A percentile compares a stretch with the other conserved stretches of the same genome.
These are phyloP conservation scores for Inga laurina DNA, from an alignment of 306 rosid species.

Conservation along the genomic window DNA sequence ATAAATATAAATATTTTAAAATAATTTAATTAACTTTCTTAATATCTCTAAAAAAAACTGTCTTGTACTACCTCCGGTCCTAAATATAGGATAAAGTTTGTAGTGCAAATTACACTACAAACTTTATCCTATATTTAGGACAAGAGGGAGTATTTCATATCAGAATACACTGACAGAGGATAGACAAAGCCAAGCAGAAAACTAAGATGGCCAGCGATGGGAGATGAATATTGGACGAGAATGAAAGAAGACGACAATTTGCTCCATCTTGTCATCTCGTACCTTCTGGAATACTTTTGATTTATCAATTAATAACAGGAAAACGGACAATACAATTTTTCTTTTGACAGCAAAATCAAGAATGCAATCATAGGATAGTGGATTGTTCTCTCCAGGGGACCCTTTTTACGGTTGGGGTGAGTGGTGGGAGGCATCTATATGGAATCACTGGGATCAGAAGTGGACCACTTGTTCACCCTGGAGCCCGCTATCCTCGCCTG, in stretches of 20 bases:
- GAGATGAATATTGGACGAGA: not conserved
- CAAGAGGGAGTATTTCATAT: no score
- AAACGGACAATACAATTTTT: no score
- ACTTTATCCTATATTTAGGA: no score
- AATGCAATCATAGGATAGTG: not conserved
- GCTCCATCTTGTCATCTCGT: not conserved
- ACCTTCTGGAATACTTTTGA: not conserved
- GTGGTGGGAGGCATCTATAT: not conserved
- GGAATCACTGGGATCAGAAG: slow-evolving; percentile 12
- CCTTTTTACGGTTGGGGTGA: not conserved
- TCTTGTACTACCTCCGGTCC: no score
- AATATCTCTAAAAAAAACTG: no score
- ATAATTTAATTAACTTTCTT: no score
- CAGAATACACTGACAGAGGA: no score
- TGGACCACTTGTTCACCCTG: slow-evolving; percentile 50
- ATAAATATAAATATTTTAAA: no score
- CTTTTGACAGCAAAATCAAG: not conserved
- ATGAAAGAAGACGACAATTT: not conserved
- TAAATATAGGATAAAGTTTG: no score
- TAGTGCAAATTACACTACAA: no score
- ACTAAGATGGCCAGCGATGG: not conserved
- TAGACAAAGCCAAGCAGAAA: not conserved
- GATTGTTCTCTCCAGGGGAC: not conserved
- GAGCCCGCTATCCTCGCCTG: slow-evolving; percentile 53
- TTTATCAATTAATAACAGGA: no score